Percentiles rank a stretch among this genome's conserved stretches.
Evolutionary conservation across 1,284 basidiomycete species (phyloP).

Genomic region (Albatrellus sp.): DNA sequence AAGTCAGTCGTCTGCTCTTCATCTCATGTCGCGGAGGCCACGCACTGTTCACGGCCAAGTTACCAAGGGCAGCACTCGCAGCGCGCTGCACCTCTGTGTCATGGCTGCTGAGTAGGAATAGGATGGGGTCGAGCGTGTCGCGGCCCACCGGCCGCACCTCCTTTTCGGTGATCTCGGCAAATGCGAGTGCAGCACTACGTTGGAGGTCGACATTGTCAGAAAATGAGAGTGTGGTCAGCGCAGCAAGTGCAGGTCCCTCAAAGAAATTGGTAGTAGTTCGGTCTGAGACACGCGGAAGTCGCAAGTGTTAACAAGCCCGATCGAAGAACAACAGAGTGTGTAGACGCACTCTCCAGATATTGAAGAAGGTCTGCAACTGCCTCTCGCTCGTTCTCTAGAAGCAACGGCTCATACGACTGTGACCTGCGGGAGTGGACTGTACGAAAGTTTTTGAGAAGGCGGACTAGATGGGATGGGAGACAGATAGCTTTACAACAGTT

Average conservation of each 20-base stretch:
- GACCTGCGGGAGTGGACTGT: conserved; percentile 67
- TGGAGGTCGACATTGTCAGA: conserved; percentile 99
- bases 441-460: conserved; percentile 9
- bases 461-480: conserved; percentile 2
- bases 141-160: conserved; percentile 95
- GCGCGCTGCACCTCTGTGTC: conserved; percentile 99
- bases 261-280: conserved; percentile 96
- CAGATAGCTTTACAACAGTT: conserved; percentile 45
- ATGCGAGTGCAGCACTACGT: conserved; percentile 94
- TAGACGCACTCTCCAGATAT: conserved; percentile 85
- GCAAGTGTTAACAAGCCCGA: conserved; percentile 8
- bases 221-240: conserved; percentile 95
- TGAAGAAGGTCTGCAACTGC: conserved; percentile 96
- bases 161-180: conserved; percentile 99
- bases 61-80: conserved; percentile 96
- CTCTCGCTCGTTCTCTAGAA: conserved; percentile 96
- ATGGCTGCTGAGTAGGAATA: conserved; percentile 95
- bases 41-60: conserved; percentile 96
- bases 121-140: conserved; percentile 96
- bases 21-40: conserved; percentile 13
- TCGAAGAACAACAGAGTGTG: conserved; percentile 1
- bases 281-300: conserved; percentile 37
- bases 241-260: conserved; percentile 81
- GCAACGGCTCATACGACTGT: conserved; percentile 84
- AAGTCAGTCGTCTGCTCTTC: conserved; percentile 5